Evolutionary conservation across 2,329 filamentous ascomycete species (phyloP), one percentile per base, ranked within the genome.

Genomic region (Alternaria hordeiaustralica): DNA sequence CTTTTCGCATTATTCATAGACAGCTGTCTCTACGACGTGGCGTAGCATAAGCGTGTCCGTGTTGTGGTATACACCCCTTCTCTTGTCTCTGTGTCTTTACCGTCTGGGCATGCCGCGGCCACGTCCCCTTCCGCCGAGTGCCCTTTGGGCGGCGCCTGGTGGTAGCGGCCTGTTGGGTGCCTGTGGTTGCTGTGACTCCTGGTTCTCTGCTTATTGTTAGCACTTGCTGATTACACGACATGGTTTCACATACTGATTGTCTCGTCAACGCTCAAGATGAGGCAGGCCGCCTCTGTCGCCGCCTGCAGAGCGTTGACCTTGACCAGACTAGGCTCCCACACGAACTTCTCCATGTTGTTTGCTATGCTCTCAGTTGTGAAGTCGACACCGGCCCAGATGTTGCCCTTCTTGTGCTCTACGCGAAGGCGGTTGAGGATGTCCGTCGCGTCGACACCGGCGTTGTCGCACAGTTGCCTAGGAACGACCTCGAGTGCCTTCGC

Each of bases 231-330:
- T 11, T 13, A 58, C 33, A 26, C 7, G 12, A 33, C 21, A 46
- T n/a, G 23, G 25, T 18, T 15, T 20, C n/a, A 21, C 85, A 74
- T 84, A 88, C 90, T 94, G 83, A 99, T 98, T 33, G 96, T 99
- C 88, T 99, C 96, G 78, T 99, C 96, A 60, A 99, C 96, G 73
- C 93, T 92, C 75, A 99, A 84, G 71, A 99, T 98, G 84, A 99
- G 84, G 84, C 96, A 99, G 72, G 92, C 92, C 21, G 96, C 96
- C 84, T 99, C 96, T 30, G 94, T 94, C 55, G 96, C 96, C 20
- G 96, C 95, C 84, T 97, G 94, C 69, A 99, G 91, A 71, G 96
- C 96, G 81, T 99, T 99, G 81, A 96, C 87, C 89, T 99, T 99
- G 78, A 99, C 92, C 68, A 98, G 85, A 51, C 92, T 92, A 6